Base-by-base conservation (phyloP, 208 protist species). In the Trypanosoma platydactyli region DNA sequence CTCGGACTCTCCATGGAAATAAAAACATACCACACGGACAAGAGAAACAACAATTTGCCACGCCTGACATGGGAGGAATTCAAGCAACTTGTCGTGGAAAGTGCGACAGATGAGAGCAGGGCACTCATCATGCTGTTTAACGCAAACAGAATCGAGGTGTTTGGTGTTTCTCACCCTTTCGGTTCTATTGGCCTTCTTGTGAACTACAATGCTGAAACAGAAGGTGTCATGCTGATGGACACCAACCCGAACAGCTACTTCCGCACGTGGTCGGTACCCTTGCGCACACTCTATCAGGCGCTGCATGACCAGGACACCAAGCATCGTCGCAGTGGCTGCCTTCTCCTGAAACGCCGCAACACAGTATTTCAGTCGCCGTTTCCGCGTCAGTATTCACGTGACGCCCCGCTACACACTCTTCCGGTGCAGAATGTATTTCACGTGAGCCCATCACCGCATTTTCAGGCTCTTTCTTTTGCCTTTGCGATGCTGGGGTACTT, bases 381-480 rank as follows among this genome's bases (percentile, higher is more conserved):
- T 57, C 73, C 79, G 16, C 45, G 58, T 12, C 62, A 81, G 41
- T 79, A 86, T 58, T 77, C 65, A 6, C 71, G 80, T 24, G 52
- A 79, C 54, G 89, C 82, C 62, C 58, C 66, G 27, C 78, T 94
- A 12, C 73, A 86, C 42, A 63, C 90, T 13, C 66, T 92, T 40
- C 89, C 89, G 0, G 81, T 94, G 54, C 86, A 90, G 64, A 92
- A 94, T 61, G 60, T 86, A 44, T 94, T 94, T 51, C 89, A 89
- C 52, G 86, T 94, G 25, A 92, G 84, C 49, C 85, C 89, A 45
- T 90, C 83, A 45, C 82, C 89, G 33, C 89, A 94, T 64, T 91
- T 94, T 58, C 89, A 94, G 71, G 82, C 82, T 48, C 68, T 94
- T 70, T 94, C 89, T 38, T 80, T 91, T 42, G 89, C 86, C 41